Base-by-base conservation (phyloP, 768 basidiomycete species). In the Candolleomyces efflorescens region DNA sequence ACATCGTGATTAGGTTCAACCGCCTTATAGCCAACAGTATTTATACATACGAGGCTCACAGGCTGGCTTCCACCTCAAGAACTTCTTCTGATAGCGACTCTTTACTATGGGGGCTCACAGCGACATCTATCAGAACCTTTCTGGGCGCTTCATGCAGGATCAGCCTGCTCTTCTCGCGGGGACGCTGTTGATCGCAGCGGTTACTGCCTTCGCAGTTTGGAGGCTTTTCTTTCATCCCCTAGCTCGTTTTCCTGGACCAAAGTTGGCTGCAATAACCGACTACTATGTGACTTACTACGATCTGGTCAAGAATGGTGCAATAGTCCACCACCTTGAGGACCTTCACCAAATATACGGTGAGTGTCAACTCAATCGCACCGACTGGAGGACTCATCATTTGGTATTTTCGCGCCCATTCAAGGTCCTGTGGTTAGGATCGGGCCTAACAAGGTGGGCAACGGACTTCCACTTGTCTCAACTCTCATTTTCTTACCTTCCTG, bases 341-440 rank as follows among this genome's bases (percentile, higher is more conserved):
- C 54, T 72, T 13, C 72, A 72, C 52, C 46, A 61, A 26, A 51
- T 20, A 36, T 65, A 74, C 55, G 63, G 71, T 70, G 45, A 32
- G 56, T 54, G 6, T 17, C 6, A 9, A 46, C 20, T 20, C 11
- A 23, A 47, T 20, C 32, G 15, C 54, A n/a, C 32, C 18, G 32
- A 20, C 56, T 52, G 38, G 48, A 41, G 23, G 46, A 54, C 17
- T 11, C 45, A 23, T 23, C 22, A 15, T n/a, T n/a, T n/a, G 39
- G 20, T 12, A 27, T 20, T 20, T 17, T 43, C 3, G 18, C 27
- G 24, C 44, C 39, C 15, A 44, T n/a, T n/a, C 15, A 41, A 75
- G 73, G 74, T 5, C 67, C 71, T 32, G 69, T 77, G 2, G 69
- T 76, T 23, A 60, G 76, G 44, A 63, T 75, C 26, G 68, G 67